Base-by-base conservation (phyloP, 805 yeast genomes). In the Maudiozyma bulderi region DNA sequence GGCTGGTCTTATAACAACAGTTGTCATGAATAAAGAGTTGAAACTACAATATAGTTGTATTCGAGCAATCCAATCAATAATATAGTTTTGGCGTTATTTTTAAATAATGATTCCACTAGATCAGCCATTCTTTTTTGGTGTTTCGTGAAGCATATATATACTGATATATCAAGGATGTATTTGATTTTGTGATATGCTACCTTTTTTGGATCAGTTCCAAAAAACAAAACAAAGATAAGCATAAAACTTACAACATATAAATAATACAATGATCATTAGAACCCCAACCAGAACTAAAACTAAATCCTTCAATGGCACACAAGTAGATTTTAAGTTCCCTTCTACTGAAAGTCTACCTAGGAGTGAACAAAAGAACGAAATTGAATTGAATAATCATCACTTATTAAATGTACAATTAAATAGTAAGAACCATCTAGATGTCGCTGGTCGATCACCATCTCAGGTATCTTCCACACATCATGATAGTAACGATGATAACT, bases 271-370 rank as follows among this genome's bases (percentile, higher is more conserved):
- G 57, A 56, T 62, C 29, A 54, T 61, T 13, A 58, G 67, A 49
- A 49, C 61, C 11, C 68, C 67, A 7, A 59, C 65, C 15, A 63
- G 67, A 51, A 58, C 68, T 31, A 70, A 67, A 54, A 64, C 73
- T 1, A 52, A 59, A 7, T 69, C 74, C 0, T 70, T 68, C 47
- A 63, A 61, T 28, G 75, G 75, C 5, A 56, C 66, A 1, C 74
- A 71, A 52, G 61, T 67, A 65, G 65, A 55, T 13, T 71, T 71
- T 54, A 61, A 63, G 47, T 71, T 70, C 47, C 75, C 75, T 13
- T 60, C 65, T 6, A 53, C 52, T 3, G 70, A 65, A 45, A 55
- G 53, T 40, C 43, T 54, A 39, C 57, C 44, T 20, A 45, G 50
- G 4, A 43, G 42, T 3, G 38, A 44, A 2, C n/a, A 11, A 29